Base-by-base conservation (phyloP, 805 yeast genomes). In the Saccharomyces jurei region DNA sequence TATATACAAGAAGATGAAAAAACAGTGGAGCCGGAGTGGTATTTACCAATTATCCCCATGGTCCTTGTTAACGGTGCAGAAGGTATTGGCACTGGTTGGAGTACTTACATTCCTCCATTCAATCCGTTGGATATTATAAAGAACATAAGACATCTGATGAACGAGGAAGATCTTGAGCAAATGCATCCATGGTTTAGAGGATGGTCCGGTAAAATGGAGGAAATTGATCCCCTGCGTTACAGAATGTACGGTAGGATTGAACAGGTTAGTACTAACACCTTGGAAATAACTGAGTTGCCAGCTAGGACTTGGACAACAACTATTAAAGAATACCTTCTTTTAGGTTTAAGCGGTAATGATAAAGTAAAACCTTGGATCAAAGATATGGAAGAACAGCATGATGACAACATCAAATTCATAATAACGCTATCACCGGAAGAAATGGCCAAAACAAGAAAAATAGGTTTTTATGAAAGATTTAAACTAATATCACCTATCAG, bases 71-170 rank as follows among this genome's bases (percentile, higher is more conserved):
- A 94, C 66, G 99, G 99, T 55, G 79, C 92, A 8, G 99, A 94
- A 71, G 99, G 99, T 74, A 94, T 94, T 69, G 99, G 99, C 58
- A 91, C 99, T 49, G 99, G 99, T 60, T 94, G 98, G 97, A 88
- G 96, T 60, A 90, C 98, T 1, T 83, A 81, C 57, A 86, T 94
- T 58, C 99, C 99, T 0, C 83, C 88, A 46, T 92, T 81, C 72
- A 90, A 94, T 67, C 99, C 99, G 0, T 63, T 69, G 13, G 98
- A 92, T 66, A 76, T 94, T 56, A 89, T 89, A 27, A 74, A 71
- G 2, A 94, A 94, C 63, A 74, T 94, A 31, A 81, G 82, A 56
- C 81, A 80, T 46, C 66, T 94, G 62, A 83, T 94, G 89, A 74
- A 77, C 21, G 87, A 82, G 9, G 86, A 89, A 63, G 87, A 82